These are phyloP conservation scores for Solanum neorickii DNA, from an alignment of 257 asterid species.

Conservation along the genomic window DNA sequence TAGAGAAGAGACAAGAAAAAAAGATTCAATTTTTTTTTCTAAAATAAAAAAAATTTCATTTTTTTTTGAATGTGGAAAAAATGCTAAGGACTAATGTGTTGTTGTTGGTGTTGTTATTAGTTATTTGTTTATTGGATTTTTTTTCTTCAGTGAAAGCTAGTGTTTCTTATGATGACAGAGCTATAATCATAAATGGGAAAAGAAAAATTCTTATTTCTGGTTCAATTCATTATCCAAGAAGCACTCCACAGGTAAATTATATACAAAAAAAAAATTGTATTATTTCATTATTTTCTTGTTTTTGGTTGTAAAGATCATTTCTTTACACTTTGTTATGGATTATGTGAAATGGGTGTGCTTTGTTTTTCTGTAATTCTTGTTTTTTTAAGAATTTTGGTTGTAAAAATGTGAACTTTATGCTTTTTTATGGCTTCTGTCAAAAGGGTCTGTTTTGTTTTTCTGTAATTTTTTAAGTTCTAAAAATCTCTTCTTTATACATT, in stretches of 20 bases:
- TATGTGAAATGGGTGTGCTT: not conserved
- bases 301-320: not conserved
- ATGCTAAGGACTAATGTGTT: slow-evolving; percentile 9
- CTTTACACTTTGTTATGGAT: not conserved
- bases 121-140: slow-evolving; percentile 1
- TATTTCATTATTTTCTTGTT: not conserved
- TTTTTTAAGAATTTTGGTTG: not conserved
- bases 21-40: not conserved
- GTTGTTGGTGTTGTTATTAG: not conserved
- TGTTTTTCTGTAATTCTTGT: not conserved
- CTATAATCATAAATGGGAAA: slow-evolving; percentile 23
- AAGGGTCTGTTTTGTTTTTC: not conserved
- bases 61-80: slow-evolving; percentile 8
- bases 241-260: slow-evolving; percentile 30
- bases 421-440: not conserved
- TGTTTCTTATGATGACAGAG: slow-evolving; percentile 31
- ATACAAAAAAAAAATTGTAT: not conserved
- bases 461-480: not conserved
- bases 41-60: not conserved
- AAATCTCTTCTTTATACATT: not conserved
- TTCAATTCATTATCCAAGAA: slow-evolving; percentile 41
- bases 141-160: slow-evolving; percentile 13
- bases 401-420: not conserved
- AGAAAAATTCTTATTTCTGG: slow-evolving; percentile 33
- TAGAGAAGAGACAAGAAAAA: not conserved